Evolutionary conservation across 345 rosid genomes (phyloP), one percentile per base, ranked within the genome.

Genomic region (Corchorus olitorius): DNA sequence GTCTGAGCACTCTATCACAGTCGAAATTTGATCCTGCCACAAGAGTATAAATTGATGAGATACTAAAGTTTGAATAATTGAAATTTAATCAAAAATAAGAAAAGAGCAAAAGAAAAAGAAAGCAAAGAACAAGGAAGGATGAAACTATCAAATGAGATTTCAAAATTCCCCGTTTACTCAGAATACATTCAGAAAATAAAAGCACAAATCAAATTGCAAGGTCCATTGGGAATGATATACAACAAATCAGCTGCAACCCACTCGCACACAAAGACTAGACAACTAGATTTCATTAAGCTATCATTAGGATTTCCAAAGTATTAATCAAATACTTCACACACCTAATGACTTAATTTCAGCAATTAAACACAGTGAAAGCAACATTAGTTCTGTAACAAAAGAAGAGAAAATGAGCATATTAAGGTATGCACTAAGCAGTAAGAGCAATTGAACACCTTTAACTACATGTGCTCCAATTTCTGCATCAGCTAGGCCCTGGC

Each of bases 11-110:
- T 79, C 69, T 83, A 81, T 90, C 94, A 77, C 81, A 77, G 65
- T 85, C 92, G 68, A 87, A 82, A 74, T 86, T 87, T 74, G 85
- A 72, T 72, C 84, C 98, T 89, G 88, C 84, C 77, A 84, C 49
- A 78, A 75, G 59, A 61, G 52, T 69, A 65, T 41, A 49, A 78
- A 64, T 72, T 65, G 72, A 79, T 74, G 61, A 19, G 64, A 61
- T 17, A 43, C 53, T 17, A 33, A 60, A 37, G 64, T 60, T 45
- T 48, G 69, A 74, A 61, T 33, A 41, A 27, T 60, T 60, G 45
- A 58, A 11, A 41, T 43, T 73, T 43, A 43, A 41, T 72, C 8
- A 72, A 56, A 35, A 6, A 27, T 27, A 27, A 27, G 27, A 72
- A 50, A 20, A 56, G 63, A 16, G 12, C 27, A 16, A 50, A 11